Conservation (phyloP, 1,284 basidiomycete species). For the Ganoderma resinaceum region DNA sequence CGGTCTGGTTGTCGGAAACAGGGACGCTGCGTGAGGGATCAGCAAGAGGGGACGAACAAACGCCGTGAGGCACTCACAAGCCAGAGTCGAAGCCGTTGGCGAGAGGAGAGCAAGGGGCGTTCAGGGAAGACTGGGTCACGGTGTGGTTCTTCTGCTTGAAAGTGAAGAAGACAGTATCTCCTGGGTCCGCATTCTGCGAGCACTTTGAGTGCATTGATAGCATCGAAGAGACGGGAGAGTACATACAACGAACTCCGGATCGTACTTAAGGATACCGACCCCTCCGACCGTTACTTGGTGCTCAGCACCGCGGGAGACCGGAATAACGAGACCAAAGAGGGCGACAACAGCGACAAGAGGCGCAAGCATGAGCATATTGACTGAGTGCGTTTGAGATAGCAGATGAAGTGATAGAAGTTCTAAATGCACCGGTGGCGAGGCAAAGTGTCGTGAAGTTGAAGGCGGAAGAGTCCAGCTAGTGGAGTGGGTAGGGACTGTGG, state of each 20-base stretch:
- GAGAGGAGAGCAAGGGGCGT: slow-evolving; percentile 52
- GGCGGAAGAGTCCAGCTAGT: slow-evolving; percentile 9
- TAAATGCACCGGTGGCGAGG: background rate
- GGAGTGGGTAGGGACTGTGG: slow-evolving; percentile 17
- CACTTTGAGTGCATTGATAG: background rate
- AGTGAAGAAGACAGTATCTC: slow-evolving; percentile 58
- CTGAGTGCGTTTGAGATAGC: background rate
- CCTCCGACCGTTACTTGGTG: slow-evolving; percentile 62
- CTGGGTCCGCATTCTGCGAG: slow-evolving; percentile 51
- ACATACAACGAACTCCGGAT: slow-evolving; percentile 56
- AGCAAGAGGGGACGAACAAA: background rate
- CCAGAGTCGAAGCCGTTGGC: slow-evolving; percentile 61
- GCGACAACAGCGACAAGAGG: slow-evolving; percentile 29
- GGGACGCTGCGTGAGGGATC: slow-evolving; percentile 47
- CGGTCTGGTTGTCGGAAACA: slow-evolving; percentile 52
- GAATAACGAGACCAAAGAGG: slow-evolving; percentile 37
- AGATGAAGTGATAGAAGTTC: background rate
- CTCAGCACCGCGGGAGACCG: slow-evolving; percentile 42
- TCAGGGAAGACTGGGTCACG: slow-evolving; percentile 63
- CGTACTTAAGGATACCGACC: slow-evolving; percentile 50
- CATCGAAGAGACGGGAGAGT: background rate
- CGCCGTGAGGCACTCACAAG: slow-evolving; percentile 51
- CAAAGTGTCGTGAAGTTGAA: slow-evolving; percentile 11
- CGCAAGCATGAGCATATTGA: slow-evolving; percentile 15
- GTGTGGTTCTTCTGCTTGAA: slow-evolving; percentile 73